Percentiles rank a stretch among this genome's conserved stretches.
phyloP scores from a whole-genome alignment of 768 basidiomycete genomes.

The Boletus bicolor region DNA sequence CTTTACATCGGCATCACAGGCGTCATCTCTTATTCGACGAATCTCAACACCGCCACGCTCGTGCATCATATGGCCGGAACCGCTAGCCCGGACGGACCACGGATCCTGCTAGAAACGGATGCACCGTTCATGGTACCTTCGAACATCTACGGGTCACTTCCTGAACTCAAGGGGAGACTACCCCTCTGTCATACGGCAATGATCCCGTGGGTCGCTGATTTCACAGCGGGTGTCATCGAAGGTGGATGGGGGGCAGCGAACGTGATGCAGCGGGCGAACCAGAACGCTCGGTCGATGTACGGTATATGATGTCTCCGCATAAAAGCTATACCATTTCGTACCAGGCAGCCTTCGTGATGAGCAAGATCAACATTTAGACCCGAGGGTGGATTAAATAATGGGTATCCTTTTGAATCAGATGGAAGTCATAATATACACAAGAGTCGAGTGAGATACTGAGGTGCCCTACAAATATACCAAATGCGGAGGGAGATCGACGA shows the following conservation, averaged over 20 bases:
- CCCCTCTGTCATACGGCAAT: constrained; percentile 76
- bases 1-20: constrained; percentile 84
- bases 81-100: constrained; percentile 29
- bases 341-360: neutral
- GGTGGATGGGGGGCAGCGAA: constrained; percentile 50
- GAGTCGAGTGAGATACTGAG: neutral
- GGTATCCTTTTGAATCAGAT: neutral
- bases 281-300: constrained; percentile 65
- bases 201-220: constrained; percentile 84
- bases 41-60: constrained; percentile 65
- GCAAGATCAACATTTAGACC: neutral
- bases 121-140: constrained; percentile 85
- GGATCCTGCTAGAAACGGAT: constrained; percentile 78
- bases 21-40: constrained; percentile 79
- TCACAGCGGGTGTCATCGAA: constrained; percentile 49
- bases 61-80: constrained; percentile 50
- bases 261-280: constrained; percentile 59
- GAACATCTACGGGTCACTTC: constrained; percentile 61
- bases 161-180: constrained; percentile 51
- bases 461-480: neutral
- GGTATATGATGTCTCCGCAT: constrained; percentile 28
- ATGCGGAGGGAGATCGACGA: no score
- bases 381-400: neutral
- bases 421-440: neutral
- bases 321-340: neutral